Conservation (phyloP, 2,329 filamentous ascomycete species). For the Trichoderma sp. region DNA sequence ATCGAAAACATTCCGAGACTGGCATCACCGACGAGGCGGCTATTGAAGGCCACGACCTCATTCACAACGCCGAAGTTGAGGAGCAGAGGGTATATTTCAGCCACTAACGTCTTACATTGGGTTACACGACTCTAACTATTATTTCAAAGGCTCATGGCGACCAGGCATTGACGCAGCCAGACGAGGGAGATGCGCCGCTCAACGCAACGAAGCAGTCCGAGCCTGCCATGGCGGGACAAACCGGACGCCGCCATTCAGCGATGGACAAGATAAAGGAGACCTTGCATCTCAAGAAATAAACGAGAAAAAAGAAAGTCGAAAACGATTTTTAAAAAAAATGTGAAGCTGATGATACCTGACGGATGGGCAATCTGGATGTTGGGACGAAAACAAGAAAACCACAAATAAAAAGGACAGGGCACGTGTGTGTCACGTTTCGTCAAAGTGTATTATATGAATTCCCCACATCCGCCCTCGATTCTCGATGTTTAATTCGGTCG, state of each 20-base stretch:
- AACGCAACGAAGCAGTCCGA: not conserved
- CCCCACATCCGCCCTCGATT: not conserved
- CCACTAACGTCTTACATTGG: too few relatives aligned
- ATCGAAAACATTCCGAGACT: not conserved
- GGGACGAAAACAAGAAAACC: not conserved
- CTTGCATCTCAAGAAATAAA: conserved; percentile 20
- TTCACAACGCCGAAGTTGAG: conserved; percentile 35
- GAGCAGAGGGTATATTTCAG: conserved; percentile 28
- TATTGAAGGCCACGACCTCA: conserved; percentile 35
- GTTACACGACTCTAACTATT: not conserved
- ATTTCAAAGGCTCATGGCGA: conserved; percentile 11
- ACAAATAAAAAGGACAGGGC: not conserved
- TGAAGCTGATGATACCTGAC: not conserved
- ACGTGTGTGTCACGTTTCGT: not conserved
- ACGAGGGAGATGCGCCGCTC: conserved; percentile 11
- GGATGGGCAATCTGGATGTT: not conserved
- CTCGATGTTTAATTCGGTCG: not conserved
- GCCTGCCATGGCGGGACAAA: not conserved
- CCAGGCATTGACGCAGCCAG: conserved; percentile 18
- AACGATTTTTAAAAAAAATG: not conserved
- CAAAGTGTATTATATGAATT: not conserved
- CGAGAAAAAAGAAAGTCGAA: not conserved
- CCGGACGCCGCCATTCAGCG: conserved; percentile 1
- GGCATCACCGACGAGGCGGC: conserved; percentile 34
- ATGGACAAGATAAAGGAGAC: conserved; percentile 22